Base-by-base conservation (phyloP, 31 red algal species). In the Pterothamnion heteromorphum region DNA sequence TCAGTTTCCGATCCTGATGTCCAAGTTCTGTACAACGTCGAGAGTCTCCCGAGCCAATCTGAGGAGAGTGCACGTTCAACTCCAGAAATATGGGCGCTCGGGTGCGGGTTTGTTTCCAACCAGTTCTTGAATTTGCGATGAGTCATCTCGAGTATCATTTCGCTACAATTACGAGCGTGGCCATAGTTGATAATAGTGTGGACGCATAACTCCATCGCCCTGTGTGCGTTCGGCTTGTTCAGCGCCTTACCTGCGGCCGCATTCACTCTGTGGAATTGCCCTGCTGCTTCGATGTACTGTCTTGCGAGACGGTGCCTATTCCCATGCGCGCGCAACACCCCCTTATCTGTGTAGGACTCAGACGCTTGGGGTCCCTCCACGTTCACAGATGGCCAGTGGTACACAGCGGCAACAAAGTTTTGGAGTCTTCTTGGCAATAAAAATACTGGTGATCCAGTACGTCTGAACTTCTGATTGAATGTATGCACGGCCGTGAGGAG, bases 41-140 rank as follows among this genome's bases (percentile, higher is more conserved):
- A 9, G 26, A 86, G 30, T 3, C 3, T 44, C 2, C 41, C 87
- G 2, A 64, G 36, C 87, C 87, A 89, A 22, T 89, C 44, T 9
- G 43, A 23, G 2, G n/a, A 58, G 32, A 89, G 24, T 64, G 1
- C 41, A 22, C 87, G 44, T 35, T 89, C 87, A 2, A 89, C 87
- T 2, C 32, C 87, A 26, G 87, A 3, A 2, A 89, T 1, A 22
- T 89, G 87, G 24, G 87, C 35, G 39, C 43, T 58, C 3, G 35
- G 26, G 43, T 89, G 36, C 1, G 36, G 26, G 39, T 89, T 23
- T 2, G n/a, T 51, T 37, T 64, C 87, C 44, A 89, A 23, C 87
- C 87, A 89, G 2, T 89, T 37, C 35, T 89, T 89, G 43, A 64
- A 89, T 89, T 44, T 1, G n/a, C n/a, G n/a, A n/a, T n/a, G n/a